Evolutionary conservation across 345 rosid genomes (phyloP).

Genomic region (Populus nigra): DNA sequence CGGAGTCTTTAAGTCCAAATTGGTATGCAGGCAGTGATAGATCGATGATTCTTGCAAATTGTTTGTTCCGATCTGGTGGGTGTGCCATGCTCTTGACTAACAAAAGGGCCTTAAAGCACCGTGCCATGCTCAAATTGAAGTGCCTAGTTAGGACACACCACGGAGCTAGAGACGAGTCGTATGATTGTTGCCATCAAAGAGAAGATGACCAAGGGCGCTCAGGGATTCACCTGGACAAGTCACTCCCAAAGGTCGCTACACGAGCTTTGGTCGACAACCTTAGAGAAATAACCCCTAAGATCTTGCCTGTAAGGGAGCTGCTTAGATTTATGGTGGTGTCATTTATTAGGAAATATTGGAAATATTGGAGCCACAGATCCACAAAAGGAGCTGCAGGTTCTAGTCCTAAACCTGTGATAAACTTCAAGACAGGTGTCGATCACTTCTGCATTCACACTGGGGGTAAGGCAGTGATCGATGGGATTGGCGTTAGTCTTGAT

Average conservation of each 20-base stretch:
- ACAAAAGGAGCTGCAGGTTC: slow-evolving; percentile 10
- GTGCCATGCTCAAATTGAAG: slow-evolving; percentile 64
- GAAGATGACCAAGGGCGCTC: slow-evolving; percentile 65
- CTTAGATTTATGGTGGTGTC: slow-evolving; percentile 41
- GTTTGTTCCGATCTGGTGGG: slow-evolving; percentile 82
- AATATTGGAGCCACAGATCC: slow-evolving; percentile 14
- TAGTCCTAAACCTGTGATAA: slow-evolving; percentile 40
- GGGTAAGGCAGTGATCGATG: slow-evolving; percentile 93
- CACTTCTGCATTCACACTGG: slow-evolving; percentile 92
- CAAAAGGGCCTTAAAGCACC: slow-evolving; percentile 44
- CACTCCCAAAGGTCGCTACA: slow-evolving; percentile 74
- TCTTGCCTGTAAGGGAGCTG: slow-evolving; percentile 72
- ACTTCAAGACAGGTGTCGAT: slow-evolving; percentile 77
- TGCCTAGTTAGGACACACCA: slow-evolving; percentile 84
- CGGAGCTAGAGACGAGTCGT: slow-evolving; percentile 72
- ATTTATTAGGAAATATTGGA: slow-evolving; percentile 42
- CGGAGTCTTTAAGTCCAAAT: slow-evolving; percentile 76
- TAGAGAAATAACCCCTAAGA: slow-evolving; percentile 60
- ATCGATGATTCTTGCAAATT: slow-evolving; percentile 86
- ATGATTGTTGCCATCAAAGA: slow-evolving; percentile 56
- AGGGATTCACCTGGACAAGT: slow-evolving; percentile 72
- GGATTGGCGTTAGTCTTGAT: slow-evolving; percentile 63
- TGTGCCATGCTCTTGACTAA: slow-evolving; percentile 72
- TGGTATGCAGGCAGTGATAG: slow-evolving; percentile 80
- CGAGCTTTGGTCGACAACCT: slow-evolving; percentile 75